These are phyloP conservation scores for Knoxia roxburghii DNA, from an alignment of 257 asterid species.

Conservation along the genomic window DNA sequence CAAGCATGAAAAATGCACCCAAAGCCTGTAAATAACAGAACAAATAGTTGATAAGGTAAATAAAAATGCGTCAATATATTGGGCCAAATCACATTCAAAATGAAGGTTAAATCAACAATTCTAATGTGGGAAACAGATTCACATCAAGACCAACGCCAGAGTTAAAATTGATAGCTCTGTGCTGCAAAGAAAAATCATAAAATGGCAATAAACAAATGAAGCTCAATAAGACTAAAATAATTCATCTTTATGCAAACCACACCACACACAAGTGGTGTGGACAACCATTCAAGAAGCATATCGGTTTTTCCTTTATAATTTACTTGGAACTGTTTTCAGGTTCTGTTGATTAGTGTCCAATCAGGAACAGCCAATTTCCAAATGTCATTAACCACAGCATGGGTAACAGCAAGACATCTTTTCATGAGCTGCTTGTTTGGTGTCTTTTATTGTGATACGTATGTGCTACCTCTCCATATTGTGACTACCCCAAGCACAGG, in stretches of 20 bases:
- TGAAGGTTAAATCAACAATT: background rate
- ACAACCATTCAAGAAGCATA: background rate
- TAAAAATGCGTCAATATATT: background rate
- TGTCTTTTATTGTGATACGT: background rate
- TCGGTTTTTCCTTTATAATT: background rate
- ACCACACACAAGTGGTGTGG: background rate
- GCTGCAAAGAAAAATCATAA: background rate
- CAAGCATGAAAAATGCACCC: conserved; percentile 87
- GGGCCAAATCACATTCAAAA: background rate
- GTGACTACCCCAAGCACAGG: background rate
- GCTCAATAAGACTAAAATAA: background rate
- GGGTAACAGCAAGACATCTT: background rate
- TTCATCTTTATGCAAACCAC: background rate
- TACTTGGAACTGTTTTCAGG: background rate
- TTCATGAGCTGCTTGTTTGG: background rate
- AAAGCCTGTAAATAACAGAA: conserved; percentile 59
- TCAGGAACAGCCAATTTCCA: background rate
- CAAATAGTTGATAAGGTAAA: background rate
- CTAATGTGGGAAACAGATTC: background rate
- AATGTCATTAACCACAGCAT: background rate
- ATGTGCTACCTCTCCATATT: background rate
- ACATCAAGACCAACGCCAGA: background rate
- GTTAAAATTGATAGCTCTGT: background rate
- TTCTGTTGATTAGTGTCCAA: background rate
- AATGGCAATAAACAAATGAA: background rate